Conservation (phyloP, 805 yeast genomes). For the Pichia gijzeniarum region DNA sequence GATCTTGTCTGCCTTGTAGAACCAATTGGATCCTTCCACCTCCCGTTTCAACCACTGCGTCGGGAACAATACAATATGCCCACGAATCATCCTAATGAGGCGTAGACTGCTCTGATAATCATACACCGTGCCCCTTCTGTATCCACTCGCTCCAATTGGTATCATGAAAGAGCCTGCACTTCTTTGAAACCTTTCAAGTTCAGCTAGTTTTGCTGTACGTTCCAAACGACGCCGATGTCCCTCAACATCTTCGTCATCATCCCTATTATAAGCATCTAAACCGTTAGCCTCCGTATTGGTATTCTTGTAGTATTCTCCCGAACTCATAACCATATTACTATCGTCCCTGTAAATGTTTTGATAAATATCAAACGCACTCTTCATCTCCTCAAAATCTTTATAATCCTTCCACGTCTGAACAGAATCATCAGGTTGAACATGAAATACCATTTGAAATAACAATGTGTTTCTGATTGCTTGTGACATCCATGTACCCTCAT, state of each 20-base stretch:
- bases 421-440: conserved; percentile 89
- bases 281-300: not conserved
- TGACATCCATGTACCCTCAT: conserved; percentile 78
- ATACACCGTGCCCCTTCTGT: conserved; percentile 19
- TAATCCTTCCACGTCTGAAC: conserved; percentile 91
- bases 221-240: conserved; percentile 15
- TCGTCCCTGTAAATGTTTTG: conserved; percentile 16
- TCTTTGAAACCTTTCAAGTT: conserved; percentile 25
- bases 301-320: not conserved
- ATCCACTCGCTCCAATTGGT: conserved; percentile 3
- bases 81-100: conserved; percentile 65
- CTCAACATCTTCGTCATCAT: conserved; percentile 4
- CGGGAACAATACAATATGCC: conserved; percentile 89
- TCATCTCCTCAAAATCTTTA: conserved; percentile 57
- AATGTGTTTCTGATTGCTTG: conserved; percentile 79
- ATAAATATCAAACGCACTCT: conserved; percentile 44
- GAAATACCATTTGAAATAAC: conserved; percentile 78
- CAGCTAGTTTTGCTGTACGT: conserved; percentile 25
- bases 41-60: conserved; percentile 85
- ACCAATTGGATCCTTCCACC: conserved; percentile 90
- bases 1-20: conserved; percentile 83
- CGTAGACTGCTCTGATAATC: conserved; percentile 75
- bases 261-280: not conserved
- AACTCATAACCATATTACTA: conserved; percentile 7
- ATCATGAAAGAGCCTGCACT: conserved; percentile 9